Base-by-base conservation (phyloP, 1,139 yeast species). In the Hyphopichia buzzinii region DNA sequence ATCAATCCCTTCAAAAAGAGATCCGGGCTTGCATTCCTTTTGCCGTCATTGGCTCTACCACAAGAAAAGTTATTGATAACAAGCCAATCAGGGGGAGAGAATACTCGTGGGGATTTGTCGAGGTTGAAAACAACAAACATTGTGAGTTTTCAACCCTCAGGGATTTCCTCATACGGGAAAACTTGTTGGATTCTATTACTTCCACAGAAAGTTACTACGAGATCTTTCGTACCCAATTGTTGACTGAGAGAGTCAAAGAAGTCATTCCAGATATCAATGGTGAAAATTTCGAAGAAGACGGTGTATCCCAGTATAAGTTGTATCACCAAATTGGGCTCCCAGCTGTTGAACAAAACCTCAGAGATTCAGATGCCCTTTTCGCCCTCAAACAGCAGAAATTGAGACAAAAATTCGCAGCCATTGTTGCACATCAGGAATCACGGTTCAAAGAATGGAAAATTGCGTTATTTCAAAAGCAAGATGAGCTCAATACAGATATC, bases 61-160 rank as follows among this genome's bases (percentile, higher is more conserved):
- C 59, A 3, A 47, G 60, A 44, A 23, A 36, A 14, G 64, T 64
- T 31, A 43, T 51, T 0, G 52, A 57, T 3, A 79, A 77, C 0
- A 46, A 59, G 13, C 33, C 50, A 2, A 77, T 80, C 3, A 66
- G 81, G 41, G 92, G 88, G 4, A 72, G 95, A 47, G 64, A 68
- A 44, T 86, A 84, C 55, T 67, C 63, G 8, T 86, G 95, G 94
- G 95, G 95, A 0, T 39, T 69, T 17, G 81, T 83, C 4, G 88
- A 85, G 44, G 78, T 83, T 26, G 89, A 82, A 44, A 79, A 85
- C 48, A 68, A 68, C 2, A 50, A 55, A 3, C 85, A 81, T 51
- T 80, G 94, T 57, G 95, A 87, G 52, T 83, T 84, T 46, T 39
- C 55, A 7, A 62, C 62, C 25, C 64, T 87, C 41, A 72, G 80